Evolutionary conservation across 345 rosid species (phyloP), one percentile per base, ranked within the genome.

Genomic region (Barbarea vulgaris): DNA sequence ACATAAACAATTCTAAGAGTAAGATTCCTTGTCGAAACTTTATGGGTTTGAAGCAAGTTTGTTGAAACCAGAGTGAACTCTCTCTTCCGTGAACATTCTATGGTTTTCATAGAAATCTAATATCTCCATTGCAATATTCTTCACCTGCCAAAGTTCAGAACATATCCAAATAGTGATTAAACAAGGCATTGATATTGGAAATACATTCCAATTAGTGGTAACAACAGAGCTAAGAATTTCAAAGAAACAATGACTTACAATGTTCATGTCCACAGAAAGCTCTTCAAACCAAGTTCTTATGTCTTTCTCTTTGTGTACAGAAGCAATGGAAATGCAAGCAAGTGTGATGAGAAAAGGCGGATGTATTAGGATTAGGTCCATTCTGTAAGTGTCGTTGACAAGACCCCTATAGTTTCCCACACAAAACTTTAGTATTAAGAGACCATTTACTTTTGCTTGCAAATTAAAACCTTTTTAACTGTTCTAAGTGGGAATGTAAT

Each of bases 241-340:
- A n/a, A 33, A 33, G 1, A 4, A 39, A 39, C n/a, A 44, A 2
- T 44, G 36, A 33, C 96, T 86, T 81, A 95, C 99, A 77, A 87
- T 88, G 82, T 89, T 95, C 97, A 95, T 90, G 82, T 92, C 99
- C n/a, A 88, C 96, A 1, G 85, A 89, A 31, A 95, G 97, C 83
- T 95, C 99, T 82, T 95, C 99, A 63, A 95, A 53, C 99, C 99
- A 95, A 17, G 96, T 80, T n/a, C 86, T 87, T 69, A 75, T 84
- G 78, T 92, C 97, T 82, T 81, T 90, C 18, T 92, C 99, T 72
- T 83, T 87, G 76, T 80, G 73, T 31, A 86, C 96, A 21, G 91
- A 86, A 36, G 96, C 92, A 62, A 90, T 89, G 78, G 85, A 90
- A 42, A 95, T 87, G 91, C 97, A 95, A 83, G 97, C 99, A 60